Base-by-base conservation (phyloP, 208 protist genomes). In the Acanthamoeba healyi region DNA sequence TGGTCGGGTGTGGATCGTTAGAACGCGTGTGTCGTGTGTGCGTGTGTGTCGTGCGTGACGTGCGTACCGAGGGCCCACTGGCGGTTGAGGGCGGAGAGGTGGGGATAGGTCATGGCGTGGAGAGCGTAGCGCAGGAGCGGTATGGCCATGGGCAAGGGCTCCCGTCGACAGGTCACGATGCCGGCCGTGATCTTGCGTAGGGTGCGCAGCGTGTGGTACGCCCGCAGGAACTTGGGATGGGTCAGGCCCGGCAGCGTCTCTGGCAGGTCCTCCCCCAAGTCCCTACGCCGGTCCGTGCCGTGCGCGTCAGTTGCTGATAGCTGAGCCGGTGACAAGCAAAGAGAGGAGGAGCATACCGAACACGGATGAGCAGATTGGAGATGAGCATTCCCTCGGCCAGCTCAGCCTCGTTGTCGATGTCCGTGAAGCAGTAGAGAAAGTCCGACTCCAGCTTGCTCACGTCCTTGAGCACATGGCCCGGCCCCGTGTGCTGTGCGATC, bases 331-430 rank as follows among this genome's bases (percentile, higher is more conserved):
- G n/a, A n/a, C n/a, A n/a, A n/a, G n/a, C n/a, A n/a, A 56, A 56
- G 3, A 19, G 4, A 61, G 32, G 26, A 51, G 51, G 2, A 24
- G 3, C 46, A 2, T 54, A 88, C 79, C 79, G 44, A 22, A 88
- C 51, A 44, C 36, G 4, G 15, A 88, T 51, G 22, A 88, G 79
- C 12, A 88, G 51, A n/a, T 88, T 88, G 15, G 79, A 61, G 26
- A 88, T 88, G 32, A 88, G 49, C 79, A 88, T 54, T n/a, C 79
- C 79, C 36, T 88, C 79, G 36, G 79, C 79, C 29, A 88, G 49
- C 1, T 88, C 79, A 12, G 70, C 51, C 32, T 88, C 79, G 51
- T 22, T 88, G 1, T 88, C 79, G 46, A 88, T 2, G 15, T 38
- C 5, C 24, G 79, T 88, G 51, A 65, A 88, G 79, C 79, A 88